A percentile compares a stretch with the other conserved stretches of the same genome.
Evolutionary conservation across 306 rosid genomes (phyloP).

Genomic region (Lagenaria siceraria): DNA sequence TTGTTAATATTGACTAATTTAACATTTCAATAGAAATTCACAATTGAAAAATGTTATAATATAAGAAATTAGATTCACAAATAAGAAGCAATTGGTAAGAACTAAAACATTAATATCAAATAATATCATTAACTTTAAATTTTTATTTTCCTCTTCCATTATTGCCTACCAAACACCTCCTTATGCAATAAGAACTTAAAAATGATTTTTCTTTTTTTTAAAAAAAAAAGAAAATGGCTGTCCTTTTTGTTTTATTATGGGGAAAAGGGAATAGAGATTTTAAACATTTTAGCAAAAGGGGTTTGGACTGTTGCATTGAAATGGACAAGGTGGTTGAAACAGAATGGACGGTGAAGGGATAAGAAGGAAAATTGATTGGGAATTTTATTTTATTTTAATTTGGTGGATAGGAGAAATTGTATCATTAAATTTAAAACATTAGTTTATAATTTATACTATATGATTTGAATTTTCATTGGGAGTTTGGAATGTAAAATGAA

Average conservation of each 20-base stretch:
- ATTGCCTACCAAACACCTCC: background rate
- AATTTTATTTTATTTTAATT: background rate
- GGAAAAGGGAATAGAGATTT: background rate
- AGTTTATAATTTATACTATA: background rate
- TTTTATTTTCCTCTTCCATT: background rate
- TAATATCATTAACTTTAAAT: background rate
- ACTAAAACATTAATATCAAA: background rate
- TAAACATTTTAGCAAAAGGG: background rate
- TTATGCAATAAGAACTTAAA: background rate
- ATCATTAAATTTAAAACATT: background rate
- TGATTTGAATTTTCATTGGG: background rate
- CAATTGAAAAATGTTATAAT: too few relatives aligned
- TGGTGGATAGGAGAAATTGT: background rate
- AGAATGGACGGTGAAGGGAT: background rate
- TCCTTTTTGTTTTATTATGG: background rate
- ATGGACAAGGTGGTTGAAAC: background rate
- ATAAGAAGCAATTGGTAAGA: too few relatives aligned
- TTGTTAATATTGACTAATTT: too few relatives aligned
- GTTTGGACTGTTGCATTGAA: slow-evolving; percentile 1
- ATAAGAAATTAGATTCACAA: too few relatives aligned
- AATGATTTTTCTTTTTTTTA: background rate
- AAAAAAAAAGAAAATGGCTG: background rate
- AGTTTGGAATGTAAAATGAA: background rate
- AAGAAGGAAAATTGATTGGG: background rate
- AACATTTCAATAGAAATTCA: too few relatives aligned